Evolutionary conservation across 225 moss, liverwort and hornwort genomes (phyloP), one percentile per base, ranked within the genome.

Genomic region (Marchantia paleacea): DNA sequence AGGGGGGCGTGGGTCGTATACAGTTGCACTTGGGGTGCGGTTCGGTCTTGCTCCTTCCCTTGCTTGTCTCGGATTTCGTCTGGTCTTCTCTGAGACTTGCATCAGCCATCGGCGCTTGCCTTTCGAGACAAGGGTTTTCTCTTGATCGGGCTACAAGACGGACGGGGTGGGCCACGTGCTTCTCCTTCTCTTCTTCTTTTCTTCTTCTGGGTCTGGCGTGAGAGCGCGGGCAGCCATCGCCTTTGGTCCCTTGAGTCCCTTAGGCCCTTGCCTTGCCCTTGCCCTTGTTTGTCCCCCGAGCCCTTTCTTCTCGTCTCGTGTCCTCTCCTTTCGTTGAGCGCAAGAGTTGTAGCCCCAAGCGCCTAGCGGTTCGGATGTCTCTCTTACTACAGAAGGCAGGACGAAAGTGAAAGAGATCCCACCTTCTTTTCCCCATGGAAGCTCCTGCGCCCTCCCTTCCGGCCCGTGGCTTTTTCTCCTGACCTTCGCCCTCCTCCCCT

Each of bases 151-250:
- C 22, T 57, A 75, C 54, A 47, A 75, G 61, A 70, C n/a, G n/a
- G n/a, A n/a, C 79, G 79, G 48, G 75, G 75, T 76, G 81, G 81
- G 81, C 79, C 85, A 85, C 79, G 85, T 82, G 82, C 81, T 79
- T 79, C 29, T 77, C 11, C 4, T 39, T n/a, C n/a, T n/a, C n/a
- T n/a, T n/a, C n/a, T n/a, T n/a, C n/a, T n/a, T n/a, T n/a, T n/a
- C n/a, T n/a, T n/a, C n/a, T n/a, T n/a, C n/a, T n/a, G n/a, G 49
- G 48, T 50, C 20, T 71, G 9, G 48, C 71, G 68, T 71, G 20
- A 71, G 71, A 71, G 51, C 4, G 8, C 72, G 72, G 72, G 51
- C 72, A 72, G 72, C 50, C 50, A 47, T 6, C 10, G 39, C 49
- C 39, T 15, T 51, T 51, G 11, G 14, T 24, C 51, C 52, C 51